Evolutionary conservation across 1,284 basidiomycete genomes (phyloP), one percentile per base, ranked within the genome.

Genomic region (Phylloboletellus chloephorus): DNA sequence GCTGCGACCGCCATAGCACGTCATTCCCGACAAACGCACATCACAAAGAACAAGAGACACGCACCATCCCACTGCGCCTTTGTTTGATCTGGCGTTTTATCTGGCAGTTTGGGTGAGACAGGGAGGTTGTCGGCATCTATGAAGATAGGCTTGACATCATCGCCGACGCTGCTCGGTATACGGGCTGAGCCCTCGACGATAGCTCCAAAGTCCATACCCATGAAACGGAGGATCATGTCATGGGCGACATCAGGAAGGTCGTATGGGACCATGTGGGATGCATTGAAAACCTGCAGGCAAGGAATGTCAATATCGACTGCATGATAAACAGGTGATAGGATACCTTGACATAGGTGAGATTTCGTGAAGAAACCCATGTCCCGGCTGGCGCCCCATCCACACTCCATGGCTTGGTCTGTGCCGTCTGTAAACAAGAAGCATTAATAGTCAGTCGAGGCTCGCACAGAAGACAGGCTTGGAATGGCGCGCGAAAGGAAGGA

Each of bases 181-280:
- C 69, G 64, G 26, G 84, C 77, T 24, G 88, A 76, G 48, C 85
- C 73, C 45, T 86, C 91, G 2, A 83, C 72, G 31, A 96, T 75
- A 4, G 78, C 74, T 21, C 82, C 76, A 53, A 94, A 87, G 67
- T 98, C 85, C 42, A 94, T 79, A 33, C 78, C 82, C 81, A 96
- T 88, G 68, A 97, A 97, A 11, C 93, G 87, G 35, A 94, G 79
- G 56, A 98, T 95, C 96, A 98, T 98, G 65, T 98, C 95, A 64
- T 98, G 93, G 4, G 91, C 74, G 22, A 85, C 80, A 42, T 90
- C 74, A 0, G 94, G 95, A 9, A 87, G 71, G 64, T 98, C 95
- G 60, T 81, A 95, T 1, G 90, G 90, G 21, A 85, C 91, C 92
- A 96, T 96, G 63, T 95, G 92, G 1, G 90, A 94, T 1, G 89